phyloP scores from a whole-genome alignment of 2,329 filamentous ascomycete genomes.

The Achaetomium macrosporum region DNA sequence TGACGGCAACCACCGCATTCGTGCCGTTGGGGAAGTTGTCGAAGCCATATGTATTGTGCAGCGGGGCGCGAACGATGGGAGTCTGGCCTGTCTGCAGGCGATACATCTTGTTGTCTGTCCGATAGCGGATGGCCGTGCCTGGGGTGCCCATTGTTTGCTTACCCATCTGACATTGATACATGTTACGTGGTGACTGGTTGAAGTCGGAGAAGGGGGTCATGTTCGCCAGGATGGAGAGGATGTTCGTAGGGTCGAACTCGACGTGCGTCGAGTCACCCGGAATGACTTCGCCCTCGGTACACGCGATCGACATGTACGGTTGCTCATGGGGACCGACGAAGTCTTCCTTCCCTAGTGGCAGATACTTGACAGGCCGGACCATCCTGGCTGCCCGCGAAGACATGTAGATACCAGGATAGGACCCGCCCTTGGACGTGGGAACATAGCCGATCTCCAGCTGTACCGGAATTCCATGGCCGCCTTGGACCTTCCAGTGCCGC shows the following conservation, averaged over 20 bases:
- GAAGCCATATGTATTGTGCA: constrained; percentile 93
- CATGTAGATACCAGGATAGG: constrained; percentile 94
- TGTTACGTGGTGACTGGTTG: constrained; percentile 97
- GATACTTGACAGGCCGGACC: constrained; percentile 86
- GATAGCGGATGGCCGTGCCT: constrained; percentile 73
- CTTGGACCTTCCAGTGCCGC: constrained; percentile 92
- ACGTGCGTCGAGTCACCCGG: constrained; percentile 91
- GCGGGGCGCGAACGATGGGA: constrained; percentile 81
- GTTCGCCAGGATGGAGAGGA: constrained; percentile 94
- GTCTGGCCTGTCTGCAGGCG: constrained; percentile 93
- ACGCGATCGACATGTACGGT: constrained; percentile 96
- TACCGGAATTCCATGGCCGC: constrained; percentile 69
- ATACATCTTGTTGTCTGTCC: constrained; percentile 97
- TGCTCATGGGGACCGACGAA: constrained; percentile 92
- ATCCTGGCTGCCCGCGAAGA: constrained; percentile 80
- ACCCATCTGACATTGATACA: constrained; percentile 99
- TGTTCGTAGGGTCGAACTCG: constrained; percentile 90
- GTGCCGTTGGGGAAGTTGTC: constrained; percentile 98
- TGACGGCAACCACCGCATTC: constrained; percentile 93
- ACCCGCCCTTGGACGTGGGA: constrained; percentile 80
- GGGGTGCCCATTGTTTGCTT: constrained; percentile 99
- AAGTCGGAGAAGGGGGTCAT: constrained; percentile 99
- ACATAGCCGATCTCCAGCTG: constrained; percentile 90
- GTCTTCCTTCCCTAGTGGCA: constrained; percentile 79
- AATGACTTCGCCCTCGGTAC: constrained; percentile 77